phyloP scores from a whole-genome alignment of 306 rosid species.

The Fragaria iinumae region DNA sequence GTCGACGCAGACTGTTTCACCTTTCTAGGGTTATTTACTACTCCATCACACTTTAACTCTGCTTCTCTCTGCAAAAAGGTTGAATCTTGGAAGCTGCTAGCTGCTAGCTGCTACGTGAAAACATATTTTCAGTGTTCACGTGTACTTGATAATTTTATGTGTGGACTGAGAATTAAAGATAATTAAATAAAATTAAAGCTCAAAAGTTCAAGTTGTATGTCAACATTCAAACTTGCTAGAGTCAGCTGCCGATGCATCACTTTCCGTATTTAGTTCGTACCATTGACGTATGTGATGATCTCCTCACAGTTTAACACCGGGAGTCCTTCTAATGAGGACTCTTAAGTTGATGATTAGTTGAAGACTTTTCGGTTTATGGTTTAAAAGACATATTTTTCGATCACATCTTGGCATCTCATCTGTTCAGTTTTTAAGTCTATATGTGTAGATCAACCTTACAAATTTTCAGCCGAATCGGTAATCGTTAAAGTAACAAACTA shows the following conservation, averaged over 20 bases:
- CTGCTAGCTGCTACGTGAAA: constrained; percentile 1
- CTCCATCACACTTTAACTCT: background rate
- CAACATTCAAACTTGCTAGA: background rate
- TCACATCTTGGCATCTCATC: too few relatives aligned
- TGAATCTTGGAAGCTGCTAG: constrained; percentile 8
- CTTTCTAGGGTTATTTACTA: background rate
- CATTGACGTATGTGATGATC: background rate
- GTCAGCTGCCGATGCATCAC: background rate
- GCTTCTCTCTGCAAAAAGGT: background rate
- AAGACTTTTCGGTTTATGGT: too few relatives aligned
- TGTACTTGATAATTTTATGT: background rate
- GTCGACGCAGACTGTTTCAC: background rate
- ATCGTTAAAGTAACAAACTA: too few relatives aligned
- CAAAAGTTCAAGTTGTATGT: background rate
- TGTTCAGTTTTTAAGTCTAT: too few relatives aligned
- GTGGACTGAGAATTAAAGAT: constrained; percentile 7
- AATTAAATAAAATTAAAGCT: background rate
- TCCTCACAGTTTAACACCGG: too few relatives aligned
- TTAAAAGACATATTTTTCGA: too few relatives aligned
- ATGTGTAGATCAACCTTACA: too few relatives aligned
- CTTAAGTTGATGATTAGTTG: too few relatives aligned
- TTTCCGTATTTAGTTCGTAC: background rate
- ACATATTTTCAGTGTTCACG: background rate
- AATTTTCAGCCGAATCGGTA: too few relatives aligned
- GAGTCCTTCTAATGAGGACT: too few relatives aligned